These are phyloP conservation scores for Macroventuria anomochaeta DNA, from an alignment of 2,329 filamentous ascomycete species.

Conservation along the genomic window DNA sequence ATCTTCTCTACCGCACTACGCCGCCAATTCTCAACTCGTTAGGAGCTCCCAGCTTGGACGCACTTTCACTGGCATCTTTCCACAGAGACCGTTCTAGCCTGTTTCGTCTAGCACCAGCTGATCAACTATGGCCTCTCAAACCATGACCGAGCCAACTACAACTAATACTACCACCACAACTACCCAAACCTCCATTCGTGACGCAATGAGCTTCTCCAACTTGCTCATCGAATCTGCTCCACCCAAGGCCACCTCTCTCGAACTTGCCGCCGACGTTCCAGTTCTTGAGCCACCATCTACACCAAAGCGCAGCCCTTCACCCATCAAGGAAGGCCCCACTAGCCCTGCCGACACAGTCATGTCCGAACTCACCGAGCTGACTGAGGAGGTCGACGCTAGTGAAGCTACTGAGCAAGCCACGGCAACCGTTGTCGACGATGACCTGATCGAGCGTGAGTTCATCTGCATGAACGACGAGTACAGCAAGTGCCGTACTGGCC, in stretches of 20 bases:
- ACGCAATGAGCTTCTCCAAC: slow-evolving; percentile 35
- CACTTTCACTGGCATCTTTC: slow-evolving; percentile 2
- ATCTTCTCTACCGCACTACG: slow-evolving; percentile 19
- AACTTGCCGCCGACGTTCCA: not conserved
- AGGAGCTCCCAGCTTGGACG: not conserved
- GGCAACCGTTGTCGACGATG: slow-evolving; percentile 3
- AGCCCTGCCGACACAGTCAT: slow-evolving; percentile 15
- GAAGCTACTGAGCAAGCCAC: not conserved
- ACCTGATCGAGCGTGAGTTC: slow-evolving; percentile 36
- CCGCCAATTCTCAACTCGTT: slow-evolving; percentile 1
- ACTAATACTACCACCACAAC: slow-evolving; percentile 3
- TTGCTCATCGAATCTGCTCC: slow-evolving; percentile 19
- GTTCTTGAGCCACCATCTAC: slow-evolving; percentile 12
- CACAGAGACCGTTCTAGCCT: not conserved
- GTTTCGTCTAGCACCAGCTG: slow-evolving; percentile 2
- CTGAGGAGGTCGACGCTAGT: not conserved
- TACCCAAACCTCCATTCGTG: slow-evolving; percentile 21
- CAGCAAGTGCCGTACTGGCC: slow-evolving; percentile 41
- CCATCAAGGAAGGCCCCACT: not conserved
- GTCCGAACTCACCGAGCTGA: slow-evolving; percentile 4
- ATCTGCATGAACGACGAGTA: slow-evolving; percentile 42
- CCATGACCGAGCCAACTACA: not conserved
- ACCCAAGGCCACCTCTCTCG: not conserved
- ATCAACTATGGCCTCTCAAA: slow-evolving; percentile 2
- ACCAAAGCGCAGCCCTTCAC: slow-evolving; percentile 5